Base-by-base conservation (phyloP, 345 rosid genomes). In the Lumnitzera littorea region DNA sequence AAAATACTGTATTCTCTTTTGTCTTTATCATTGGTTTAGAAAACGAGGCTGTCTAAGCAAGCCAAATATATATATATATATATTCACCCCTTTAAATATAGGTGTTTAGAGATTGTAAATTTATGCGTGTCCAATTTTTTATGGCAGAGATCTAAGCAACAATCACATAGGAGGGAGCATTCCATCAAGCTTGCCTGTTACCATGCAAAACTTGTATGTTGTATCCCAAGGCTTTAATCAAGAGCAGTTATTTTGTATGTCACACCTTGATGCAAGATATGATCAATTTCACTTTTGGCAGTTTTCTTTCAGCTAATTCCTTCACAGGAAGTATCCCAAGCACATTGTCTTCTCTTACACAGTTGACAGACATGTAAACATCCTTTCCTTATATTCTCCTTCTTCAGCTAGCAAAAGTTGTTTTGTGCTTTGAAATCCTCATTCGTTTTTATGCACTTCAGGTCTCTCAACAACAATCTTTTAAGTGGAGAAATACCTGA, bases 401-500 rank as follows among this genome's bases (percentile, higher is more conserved):
- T 50, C 43, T 56, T 76, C 43, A 49, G 63, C n/a, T 55, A 24
- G 31, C 36, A 36, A 58, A 15, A 61, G 47, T 64, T 61, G 43
- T 59, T 47, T 53, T 15, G 48, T 41, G 31, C 46, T 41, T 25
- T 49, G 24, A 15, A 36, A 31, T 16, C n/a, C 16, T 60, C 16
- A 14, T 49, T 49, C 53, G 15, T 56, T 55, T 69, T 53, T 72
- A 61, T 62, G 49, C 47, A 55, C 57, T 67, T 65, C 86, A 95
- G 99, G 92, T 91, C 96, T 56, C 71, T 95, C 68, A 91, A 88
- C 43, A 55, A 73, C 74, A 95, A 95, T 69, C 72, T 17, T 62
- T 79, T 95, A 67, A 86, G 83, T 29, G 99, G 96, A 74, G 96
- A 88, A 66, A 68, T 95, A 75, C 92, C 99, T 1, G 97, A 95